A percentile compares a stretch with the other conserved stretches of the same genome.
Conservation (phyloP, 352 stramenopile species). For the Phytopythium ostracodes region DNA sequence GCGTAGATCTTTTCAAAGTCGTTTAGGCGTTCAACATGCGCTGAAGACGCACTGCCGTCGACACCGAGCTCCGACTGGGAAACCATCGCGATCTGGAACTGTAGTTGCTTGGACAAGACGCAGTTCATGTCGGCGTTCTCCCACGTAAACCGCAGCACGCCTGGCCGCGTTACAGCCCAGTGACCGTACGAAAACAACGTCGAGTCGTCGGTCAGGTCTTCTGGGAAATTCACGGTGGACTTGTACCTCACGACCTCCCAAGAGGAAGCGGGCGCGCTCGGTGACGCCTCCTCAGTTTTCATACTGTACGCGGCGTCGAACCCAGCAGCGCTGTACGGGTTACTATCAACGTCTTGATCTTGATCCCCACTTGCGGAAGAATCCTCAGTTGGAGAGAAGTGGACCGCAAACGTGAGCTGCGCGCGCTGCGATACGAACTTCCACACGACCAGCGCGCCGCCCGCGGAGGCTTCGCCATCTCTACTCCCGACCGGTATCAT, state of each 20-base stretch:
- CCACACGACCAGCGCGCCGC: slow-evolving; percentile 31
- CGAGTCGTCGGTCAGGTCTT: neutral
- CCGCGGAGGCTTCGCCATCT: neutral
- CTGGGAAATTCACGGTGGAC: slow-evolving; percentile 22
- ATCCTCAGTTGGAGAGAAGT: neutral
- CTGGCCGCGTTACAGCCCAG: slow-evolving; percentile 16
- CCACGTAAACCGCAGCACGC: slow-evolving; percentile 34
- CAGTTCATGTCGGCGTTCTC: slow-evolving; percentile 36
- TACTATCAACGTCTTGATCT: neutral
- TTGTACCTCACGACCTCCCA: slow-evolving; percentile 21
- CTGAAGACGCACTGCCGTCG: neutral
- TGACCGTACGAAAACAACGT: slow-evolving; percentile 23
- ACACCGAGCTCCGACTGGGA: neutral
- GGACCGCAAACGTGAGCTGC: slow-evolving; percentile 26
- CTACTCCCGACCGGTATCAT: slow-evolving; percentile 6
- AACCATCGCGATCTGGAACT: slow-evolving; percentile 25
- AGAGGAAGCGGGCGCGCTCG: slow-evolving; percentile 5
- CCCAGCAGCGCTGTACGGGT: slow-evolving; percentile 23
- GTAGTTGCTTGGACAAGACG: slow-evolving; percentile 39
- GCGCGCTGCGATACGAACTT: slow-evolving; percentile 32
- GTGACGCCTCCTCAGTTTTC: neutral
- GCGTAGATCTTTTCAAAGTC: neutral
- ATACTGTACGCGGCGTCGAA: neutral
- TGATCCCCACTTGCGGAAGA: slow-evolving; percentile 1
- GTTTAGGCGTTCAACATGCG: neutral